Evolutionary conservation across 139 green algal genomes (phyloP).

Genomic region (Closterium sp.): DNA sequence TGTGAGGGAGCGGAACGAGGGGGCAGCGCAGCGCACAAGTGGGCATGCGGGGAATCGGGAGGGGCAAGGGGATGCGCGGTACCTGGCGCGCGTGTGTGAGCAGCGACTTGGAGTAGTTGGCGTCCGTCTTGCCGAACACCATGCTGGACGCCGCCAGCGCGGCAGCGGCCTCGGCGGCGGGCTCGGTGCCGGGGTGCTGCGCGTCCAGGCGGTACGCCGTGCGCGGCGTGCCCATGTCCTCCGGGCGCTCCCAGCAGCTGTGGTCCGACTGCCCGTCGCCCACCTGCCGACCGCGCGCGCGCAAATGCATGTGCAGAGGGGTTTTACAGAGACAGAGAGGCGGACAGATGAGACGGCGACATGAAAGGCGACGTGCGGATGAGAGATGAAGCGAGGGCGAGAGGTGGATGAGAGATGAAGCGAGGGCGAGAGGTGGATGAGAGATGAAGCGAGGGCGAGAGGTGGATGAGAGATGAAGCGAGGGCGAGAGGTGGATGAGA

Average conservation of each 20-base stretch:
- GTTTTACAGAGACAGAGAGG: no score
- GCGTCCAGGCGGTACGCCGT: slow-evolving; percentile 29
- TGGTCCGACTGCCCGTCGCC: slow-evolving; percentile 36
- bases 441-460: no score
- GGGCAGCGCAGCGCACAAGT: no score
- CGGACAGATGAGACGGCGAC: not conserved
- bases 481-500: no score
- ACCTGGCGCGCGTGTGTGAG: slow-evolving; percentile 7
- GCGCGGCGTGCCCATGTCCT: slow-evolving; percentile 29
- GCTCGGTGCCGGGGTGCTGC: slow-evolving; percentile 22
- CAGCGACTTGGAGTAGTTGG: slow-evolving; percentile 16
- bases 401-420: no score
- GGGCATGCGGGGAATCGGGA: no score
- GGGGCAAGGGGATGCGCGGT: not conserved
- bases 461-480: no score
- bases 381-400: no score
- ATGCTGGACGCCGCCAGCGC: slow-evolving; percentile 28
- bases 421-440: no score
- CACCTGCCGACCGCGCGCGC: not conserved
- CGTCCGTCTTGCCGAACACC: slow-evolving; percentile 16
- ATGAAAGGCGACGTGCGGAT: not conserved
- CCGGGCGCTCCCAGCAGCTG: slow-evolving; percentile 29
- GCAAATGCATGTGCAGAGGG: no score
- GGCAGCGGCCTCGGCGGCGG: slow-evolving; percentile 13
- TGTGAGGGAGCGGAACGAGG: not conserved